phyloP scores from a whole-genome alignment of 176 grass and related monocot genomes.

The Cenchrus fungigraminus region DNA sequence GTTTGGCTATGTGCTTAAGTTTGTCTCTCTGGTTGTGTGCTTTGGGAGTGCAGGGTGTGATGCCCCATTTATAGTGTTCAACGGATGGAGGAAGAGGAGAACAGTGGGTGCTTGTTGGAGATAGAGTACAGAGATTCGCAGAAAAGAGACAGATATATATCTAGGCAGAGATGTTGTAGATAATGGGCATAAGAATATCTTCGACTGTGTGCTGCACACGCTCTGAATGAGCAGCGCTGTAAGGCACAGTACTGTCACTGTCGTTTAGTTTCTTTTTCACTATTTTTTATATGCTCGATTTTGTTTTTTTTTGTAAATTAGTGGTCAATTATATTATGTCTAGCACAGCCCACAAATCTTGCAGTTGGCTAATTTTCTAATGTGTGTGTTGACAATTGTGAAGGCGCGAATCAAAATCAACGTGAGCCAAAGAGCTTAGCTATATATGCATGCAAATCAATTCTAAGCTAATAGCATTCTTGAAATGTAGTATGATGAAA shows the following conservation, averaged over 20 bases:
- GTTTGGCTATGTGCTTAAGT: background rate
- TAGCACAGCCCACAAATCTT: no score
- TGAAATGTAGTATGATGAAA: no score
- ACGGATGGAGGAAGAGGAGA: slow-evolving; percentile 1
- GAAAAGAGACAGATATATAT: background rate
- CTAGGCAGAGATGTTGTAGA: background rate
- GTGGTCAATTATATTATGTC: no score
- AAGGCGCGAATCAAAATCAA: no score
- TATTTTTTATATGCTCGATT: background rate
- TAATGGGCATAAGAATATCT: background rate
- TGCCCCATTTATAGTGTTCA: slow-evolving; percentile 28
- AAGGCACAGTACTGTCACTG: background rate
- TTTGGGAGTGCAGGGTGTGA: slow-evolving; percentile 7
- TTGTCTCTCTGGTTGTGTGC: slow-evolving; percentile 5
- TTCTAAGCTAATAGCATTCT: no score
- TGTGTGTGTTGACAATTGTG: no score
- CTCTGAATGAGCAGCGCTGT: background rate
- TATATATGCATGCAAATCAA: no score
- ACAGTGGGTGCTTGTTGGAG: slow-evolving; percentile 10
- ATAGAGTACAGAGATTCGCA: slow-evolving; percentile 1
- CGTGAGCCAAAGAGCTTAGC: no score
- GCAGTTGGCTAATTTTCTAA: no score
- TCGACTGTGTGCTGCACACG: background rate
- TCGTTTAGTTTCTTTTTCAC: background rate
- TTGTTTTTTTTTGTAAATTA: no score